Evolutionary conservation across 371 early-diverging fungal genomes (phyloP), one percentile per base, ranked within the genome.

Genomic region (Zopfochytrium polystomum): DNA sequence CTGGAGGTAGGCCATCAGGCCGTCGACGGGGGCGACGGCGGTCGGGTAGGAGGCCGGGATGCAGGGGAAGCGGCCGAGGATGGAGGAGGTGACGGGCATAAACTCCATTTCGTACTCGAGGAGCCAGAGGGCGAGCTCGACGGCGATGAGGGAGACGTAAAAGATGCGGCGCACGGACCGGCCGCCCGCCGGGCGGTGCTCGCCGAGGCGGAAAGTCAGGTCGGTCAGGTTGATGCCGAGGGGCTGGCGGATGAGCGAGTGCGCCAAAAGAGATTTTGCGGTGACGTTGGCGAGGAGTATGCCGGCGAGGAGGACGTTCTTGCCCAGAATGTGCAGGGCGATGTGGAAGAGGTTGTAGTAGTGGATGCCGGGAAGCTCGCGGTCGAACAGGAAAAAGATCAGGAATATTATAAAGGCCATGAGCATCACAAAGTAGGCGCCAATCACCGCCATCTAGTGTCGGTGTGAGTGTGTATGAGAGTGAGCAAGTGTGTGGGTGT

Each of bases 51-150:
- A 27, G 7, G 44, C 63, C n/a, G 63, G 63, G 15, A 44, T 50
- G 42, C 63, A 62, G 20, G 55, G 55, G 35, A 55, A 54, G 4
- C 11, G 25, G 5, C 58, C 58, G 26, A 56, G 32, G n/a, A n/a
- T n/a, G n/a, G n/a, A n/a, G n/a, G n/a, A n/a, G n/a, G n/a, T n/a
- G n/a, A n/a, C n/a, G n/a, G n/a, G 7, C 9, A 48, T 29, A 43
- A 43, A 56, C 31, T 56, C n/a, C 43, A 56, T 56, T 3, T n/a
- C 15, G 9, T 45, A 26, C 13, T 25, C n/a, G 18, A 56, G 32
- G 23, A 23, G 46, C 56, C 56, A 56, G 30, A 56, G 27, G 43
- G 44, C 22, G n/a, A 43, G 45, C 32, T 56, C 56, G 4, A 56
- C 20, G 11, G 46, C 25, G 46, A 56, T 9, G 9, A 56, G 3